Conservation (phyloP, 176 grass and related monocot species). For the Eleusine coracana region DNA sequence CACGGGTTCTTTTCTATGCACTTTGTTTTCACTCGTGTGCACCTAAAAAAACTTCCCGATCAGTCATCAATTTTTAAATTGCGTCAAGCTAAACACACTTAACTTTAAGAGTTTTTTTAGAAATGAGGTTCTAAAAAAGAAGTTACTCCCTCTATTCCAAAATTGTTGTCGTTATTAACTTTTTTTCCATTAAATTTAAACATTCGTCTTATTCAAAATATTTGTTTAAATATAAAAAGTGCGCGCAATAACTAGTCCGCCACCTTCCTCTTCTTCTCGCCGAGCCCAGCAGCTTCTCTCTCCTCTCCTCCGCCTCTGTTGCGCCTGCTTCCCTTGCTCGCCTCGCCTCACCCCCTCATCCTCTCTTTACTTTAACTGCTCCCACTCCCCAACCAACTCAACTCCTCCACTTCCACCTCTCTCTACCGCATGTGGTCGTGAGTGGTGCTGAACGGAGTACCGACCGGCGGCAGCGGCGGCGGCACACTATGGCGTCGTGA, state of each 20-base stretch:
- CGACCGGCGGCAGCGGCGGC: not conserved
- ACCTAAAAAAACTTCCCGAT: too few relatives aligned
- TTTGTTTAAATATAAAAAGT: not conserved
- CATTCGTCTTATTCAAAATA: too few relatives aligned
- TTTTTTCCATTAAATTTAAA: too few relatives aligned
- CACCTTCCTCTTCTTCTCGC: constrained; percentile 9
- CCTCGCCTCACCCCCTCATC: not conserved
- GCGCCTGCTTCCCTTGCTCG: constrained; percentile 20
- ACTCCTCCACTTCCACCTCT: constrained; percentile 12
- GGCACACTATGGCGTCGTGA: constrained; percentile 37
- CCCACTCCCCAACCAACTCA: constrained; percentile 39
- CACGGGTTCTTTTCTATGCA: too few relatives aligned
- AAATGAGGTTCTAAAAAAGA: too few relatives aligned
- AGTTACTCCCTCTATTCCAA: too few relatives aligned
- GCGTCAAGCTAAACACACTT: too few relatives aligned
- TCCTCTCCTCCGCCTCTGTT: not conserved
- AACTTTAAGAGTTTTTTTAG: too few relatives aligned
- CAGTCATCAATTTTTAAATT: too few relatives aligned
- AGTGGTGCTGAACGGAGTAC: not conserved
- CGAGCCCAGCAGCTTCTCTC: not conserved
- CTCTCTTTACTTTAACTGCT: constrained; percentile 47
- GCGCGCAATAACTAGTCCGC: constrained; percentile 40
- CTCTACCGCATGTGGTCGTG: constrained; percentile 7
- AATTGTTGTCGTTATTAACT: too few relatives aligned
- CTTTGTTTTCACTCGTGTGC: too few relatives aligned